Conservation (phyloP, 1,284 basidiomycete species). For the Prillingera fragicola region DNA sequence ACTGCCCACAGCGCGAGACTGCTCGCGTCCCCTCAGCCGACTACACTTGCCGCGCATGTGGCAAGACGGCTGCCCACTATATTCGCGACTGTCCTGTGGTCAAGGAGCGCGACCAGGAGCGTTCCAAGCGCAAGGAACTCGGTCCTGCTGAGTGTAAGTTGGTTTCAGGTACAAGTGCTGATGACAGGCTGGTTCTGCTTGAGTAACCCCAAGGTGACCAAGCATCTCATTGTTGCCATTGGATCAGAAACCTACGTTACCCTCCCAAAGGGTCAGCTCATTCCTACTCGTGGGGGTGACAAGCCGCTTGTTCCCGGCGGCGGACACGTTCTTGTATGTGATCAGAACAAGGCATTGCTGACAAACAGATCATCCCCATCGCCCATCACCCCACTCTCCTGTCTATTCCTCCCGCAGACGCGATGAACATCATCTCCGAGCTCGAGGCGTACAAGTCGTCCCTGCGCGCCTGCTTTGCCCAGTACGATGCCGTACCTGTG, state of each 20-base stretch:
- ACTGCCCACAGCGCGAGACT: slow-evolving; percentile 72
- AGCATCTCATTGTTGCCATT: slow-evolving; percentile 89
- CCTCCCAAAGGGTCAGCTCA: slow-evolving; percentile 84
- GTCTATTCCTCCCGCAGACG: slow-evolving; percentile 68
- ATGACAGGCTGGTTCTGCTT: slow-evolving; percentile 83
- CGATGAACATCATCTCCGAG: slow-evolving; percentile 69
- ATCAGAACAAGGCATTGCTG: not conserved
- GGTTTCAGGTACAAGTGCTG: too few species aligned
- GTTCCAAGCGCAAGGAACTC: slow-evolving; percentile 47
- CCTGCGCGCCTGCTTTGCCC: slow-evolving; percentile 64
- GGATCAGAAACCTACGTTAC: slow-evolving; percentile 89
- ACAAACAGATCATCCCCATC: slow-evolving; percentile 65
- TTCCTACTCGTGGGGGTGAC: slow-evolving; percentile 57
- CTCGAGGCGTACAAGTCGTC: slow-evolving; percentile 75
- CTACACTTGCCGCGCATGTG: slow-evolving; percentile 82
- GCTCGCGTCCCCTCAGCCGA: slow-evolving; percentile 56
- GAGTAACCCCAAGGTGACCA: slow-evolving; percentile 80
- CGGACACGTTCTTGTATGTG: slow-evolving; percentile 69
- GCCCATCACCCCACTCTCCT: slow-evolving; percentile 60
- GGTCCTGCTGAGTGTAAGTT: slow-evolving; percentile 56
- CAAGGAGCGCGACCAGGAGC: slow-evolving; percentile 50
- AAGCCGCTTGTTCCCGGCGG: slow-evolving; percentile 72
- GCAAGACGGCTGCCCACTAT: slow-evolving; percentile 66
- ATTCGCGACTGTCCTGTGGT: slow-evolving; percentile 76
- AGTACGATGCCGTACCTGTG: slow-evolving; percentile 63